These are phyloP conservation scores for Venturia nashicola DNA, from an alignment of 2,329 filamentous ascomycete genomes.

Conservation along the genomic window DNA sequence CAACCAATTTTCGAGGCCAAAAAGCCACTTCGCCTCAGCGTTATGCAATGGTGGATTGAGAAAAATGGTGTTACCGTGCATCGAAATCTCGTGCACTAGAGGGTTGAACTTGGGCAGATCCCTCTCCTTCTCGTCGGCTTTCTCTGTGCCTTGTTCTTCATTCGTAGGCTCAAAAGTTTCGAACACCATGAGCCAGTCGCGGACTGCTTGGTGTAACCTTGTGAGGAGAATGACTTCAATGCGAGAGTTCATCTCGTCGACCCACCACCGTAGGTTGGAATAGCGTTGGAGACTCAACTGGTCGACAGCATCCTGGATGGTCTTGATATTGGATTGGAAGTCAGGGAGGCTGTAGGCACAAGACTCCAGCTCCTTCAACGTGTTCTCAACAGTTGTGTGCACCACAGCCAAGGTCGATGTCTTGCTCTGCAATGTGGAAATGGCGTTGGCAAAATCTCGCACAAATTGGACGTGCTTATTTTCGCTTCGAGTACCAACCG, in stretches of 20 bases:
- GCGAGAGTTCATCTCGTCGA: constrained; percentile 70
- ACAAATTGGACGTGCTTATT: constrained; percentile 97
- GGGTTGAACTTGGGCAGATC: constrained; percentile 55
- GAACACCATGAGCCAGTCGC: constrained; percentile 80
- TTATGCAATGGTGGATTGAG: constrained; percentile 87
- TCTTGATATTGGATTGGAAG: constrained; percentile 70
- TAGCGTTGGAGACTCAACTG: constrained; percentile 95
- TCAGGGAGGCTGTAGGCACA: constrained; percentile 72
- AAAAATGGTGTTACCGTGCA: constrained; percentile 96
- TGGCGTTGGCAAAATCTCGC: constrained; percentile 77
- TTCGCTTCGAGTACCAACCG: constrained; percentile 47
- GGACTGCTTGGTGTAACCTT: constrained; percentile 75
- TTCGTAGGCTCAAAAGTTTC: constrained; percentile 37
- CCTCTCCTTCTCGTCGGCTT: constrained; percentile 24
- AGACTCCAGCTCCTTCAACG: constrained; percentile 67
- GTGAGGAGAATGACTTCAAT: constrained; percentile 69
- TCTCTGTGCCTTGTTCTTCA: constrained; percentile 20
- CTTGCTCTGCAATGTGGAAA: constrained; percentile 81
- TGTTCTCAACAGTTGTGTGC: constrained; percentile 69
- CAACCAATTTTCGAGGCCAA: constrained; percentile 86
- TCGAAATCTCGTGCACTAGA: constrained; percentile 83
- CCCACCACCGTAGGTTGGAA: constrained; percentile 85
- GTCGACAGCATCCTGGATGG: constrained; percentile 85
- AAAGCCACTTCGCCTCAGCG: constrained; percentile 85
- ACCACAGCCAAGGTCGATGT: constrained; percentile 67